These are phyloP conservation scores for Phytophthora gonapodyides DNA, from an alignment of 352 stramenopile genomes.

Conservation along the genomic window DNA sequence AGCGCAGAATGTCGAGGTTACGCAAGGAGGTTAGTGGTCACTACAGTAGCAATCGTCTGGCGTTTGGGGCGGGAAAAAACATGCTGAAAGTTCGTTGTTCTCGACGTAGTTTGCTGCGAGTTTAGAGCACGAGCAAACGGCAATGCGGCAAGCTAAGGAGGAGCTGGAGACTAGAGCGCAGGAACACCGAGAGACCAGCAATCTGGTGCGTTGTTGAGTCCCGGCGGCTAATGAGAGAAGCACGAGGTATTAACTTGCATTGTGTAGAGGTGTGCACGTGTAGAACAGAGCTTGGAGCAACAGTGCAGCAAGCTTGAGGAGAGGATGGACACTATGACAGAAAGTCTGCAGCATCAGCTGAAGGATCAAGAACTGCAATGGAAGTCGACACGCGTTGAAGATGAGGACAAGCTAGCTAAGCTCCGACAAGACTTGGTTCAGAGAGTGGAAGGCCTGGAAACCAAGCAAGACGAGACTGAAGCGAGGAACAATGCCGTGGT, in stretches of 20 bases:
- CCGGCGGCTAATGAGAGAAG: neutral
- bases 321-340: conserved; percentile 5
- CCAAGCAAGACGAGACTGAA: conserved; percentile 16
- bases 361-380: conserved; percentile 16
- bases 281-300: conserved; percentile 17
- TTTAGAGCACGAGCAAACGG: conserved; percentile 21
- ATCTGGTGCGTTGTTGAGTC: conserved; percentile 2
- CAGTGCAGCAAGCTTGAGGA: conserved; percentile 11
- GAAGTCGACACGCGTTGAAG: conserved; percentile 5
- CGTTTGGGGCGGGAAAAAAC: neutral
- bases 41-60: neutral
- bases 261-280: conserved; percentile 15
- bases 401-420: conserved; percentile 18
- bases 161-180: conserved; percentile 3
- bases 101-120: conserved; percentile 15
- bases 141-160: conserved; percentile 2
- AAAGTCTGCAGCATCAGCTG: conserved; percentile 13
- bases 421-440: conserved; percentile 19
- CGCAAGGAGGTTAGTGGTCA: conserved; percentile 22
- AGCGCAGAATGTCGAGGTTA: conserved; percentile 10
- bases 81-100: neutral
- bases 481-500: conserved; percentile 10
- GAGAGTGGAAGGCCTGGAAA: conserved; percentile 12
- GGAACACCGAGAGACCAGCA: neutral
- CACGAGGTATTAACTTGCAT: neutral